Base-by-base conservation (phyloP, 2,329 filamentous ascomycete species). In the Aspergillus arachidicola region DNA sequence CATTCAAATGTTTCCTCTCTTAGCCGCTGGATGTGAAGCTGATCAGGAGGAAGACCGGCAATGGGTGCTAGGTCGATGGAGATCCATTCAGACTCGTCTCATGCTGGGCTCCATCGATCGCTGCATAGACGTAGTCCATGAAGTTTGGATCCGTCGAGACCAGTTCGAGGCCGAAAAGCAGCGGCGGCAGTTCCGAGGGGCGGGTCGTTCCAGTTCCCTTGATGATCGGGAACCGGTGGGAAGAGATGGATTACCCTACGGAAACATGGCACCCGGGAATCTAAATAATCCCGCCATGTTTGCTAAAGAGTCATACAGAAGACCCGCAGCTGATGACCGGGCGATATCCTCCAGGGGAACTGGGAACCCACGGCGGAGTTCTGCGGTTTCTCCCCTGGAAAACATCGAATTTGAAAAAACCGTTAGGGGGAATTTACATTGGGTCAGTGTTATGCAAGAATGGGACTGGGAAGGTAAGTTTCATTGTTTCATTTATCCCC, bases 381-480 rank as follows among this genome's bases (percentile, higher is more conserved):
- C 76, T 21, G 65, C 74, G 50, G 64, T 77, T 67, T 72, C 75
- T 0, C 67, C 73, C 53, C 55, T 77, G 58, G 76, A 81, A 63
- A 78, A 81, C 48, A 80, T 87, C 64, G 85, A 89, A 64, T 80
- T 80, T 59, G 86, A 89, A 57, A 84, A 86, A 70, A 90, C 87
- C 3, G 87, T 91, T n/a, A 83, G 86, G 66, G 89, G 89, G 4
- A 81, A 81, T 53, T 76, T 89, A 70, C 89, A 91, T 75, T 91
- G 89, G 89, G 80, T 90, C 10, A 86, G 88, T 43, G 87, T 91
- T 48, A 91, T 91, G 89, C 85, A 84, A 65, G 88, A 91, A 68
- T 90, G 87, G 87, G 80, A 82, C n/a, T 91, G 89, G 88, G 88
- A 91, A 83, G 85, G 88, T 90, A 79, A 79, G 12, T 69, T 53